These are phyloP conservation scores for Mucor lusitanicus DNA, from an alignment of 371 early-diverging fungal species.

Conservation along the genomic window DNA sequence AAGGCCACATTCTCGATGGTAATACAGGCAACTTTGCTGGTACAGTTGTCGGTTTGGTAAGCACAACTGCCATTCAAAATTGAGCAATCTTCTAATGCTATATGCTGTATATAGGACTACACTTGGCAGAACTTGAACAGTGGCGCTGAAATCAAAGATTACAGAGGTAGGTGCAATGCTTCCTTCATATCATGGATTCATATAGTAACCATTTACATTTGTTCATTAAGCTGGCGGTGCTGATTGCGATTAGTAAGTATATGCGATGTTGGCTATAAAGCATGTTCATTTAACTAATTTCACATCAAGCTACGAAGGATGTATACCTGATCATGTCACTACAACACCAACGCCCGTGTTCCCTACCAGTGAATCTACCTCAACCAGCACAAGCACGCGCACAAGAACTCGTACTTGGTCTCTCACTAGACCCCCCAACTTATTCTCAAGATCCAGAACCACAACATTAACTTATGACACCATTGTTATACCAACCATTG, in stretches of 20 bases:
- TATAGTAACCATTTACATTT: too few relatives aligned
- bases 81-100: too few relatives aligned
- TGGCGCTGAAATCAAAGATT: constrained; percentile 25
- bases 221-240: constrained; percentile 19
- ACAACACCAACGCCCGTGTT: background rate
- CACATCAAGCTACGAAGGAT: constrained; percentile 18
- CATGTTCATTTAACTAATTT: too few relatives aligned
- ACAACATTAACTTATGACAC: too few relatives aligned
- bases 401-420: too few relatives aligned
- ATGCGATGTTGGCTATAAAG: too few relatives aligned
- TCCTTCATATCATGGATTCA: too few relatives aligned
- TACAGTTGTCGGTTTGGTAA: constrained; percentile 9
- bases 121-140: constrained; percentile 4
- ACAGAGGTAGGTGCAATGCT: too few relatives aligned
- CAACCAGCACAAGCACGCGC: background rate
- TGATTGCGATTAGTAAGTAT: background rate
- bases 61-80: too few relatives aligned
- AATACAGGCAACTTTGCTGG: constrained; percentile 30
- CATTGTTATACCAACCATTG: background rate
- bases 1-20: constrained; percentile 18
- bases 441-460: too few relatives aligned
- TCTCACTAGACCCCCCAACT: too few relatives aligned
- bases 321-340: constrained; percentile 8
- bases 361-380: background rate
- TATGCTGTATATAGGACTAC: constrained; percentile 6